Percentiles rank a stretch among this genome's conserved stretches.
These are phyloP conservation scores for Rhodomyrtus tomentosa DNA, from an alignment of 345 rosid species.

Conservation along the genomic window DNA sequence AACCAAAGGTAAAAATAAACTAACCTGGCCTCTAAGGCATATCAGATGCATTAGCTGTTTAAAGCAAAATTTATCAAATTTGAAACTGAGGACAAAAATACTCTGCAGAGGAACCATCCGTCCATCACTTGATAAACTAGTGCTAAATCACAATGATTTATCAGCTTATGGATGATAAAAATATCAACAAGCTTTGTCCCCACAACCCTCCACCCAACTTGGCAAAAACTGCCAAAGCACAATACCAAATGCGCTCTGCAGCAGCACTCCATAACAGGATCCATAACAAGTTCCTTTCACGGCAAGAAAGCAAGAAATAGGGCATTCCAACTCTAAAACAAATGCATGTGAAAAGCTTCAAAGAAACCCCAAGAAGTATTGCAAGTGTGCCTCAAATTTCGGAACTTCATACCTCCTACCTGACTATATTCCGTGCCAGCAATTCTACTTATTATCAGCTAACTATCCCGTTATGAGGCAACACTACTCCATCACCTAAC, in stretches of 20 bases:
- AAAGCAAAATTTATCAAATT: neutral
- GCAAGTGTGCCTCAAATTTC: neutral
- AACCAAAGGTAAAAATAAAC: neutral
- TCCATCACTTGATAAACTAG: neutral
- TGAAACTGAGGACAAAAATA: neutral
- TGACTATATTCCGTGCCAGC: neutral
- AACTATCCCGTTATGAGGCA: neutral
- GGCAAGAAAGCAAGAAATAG: neutral
- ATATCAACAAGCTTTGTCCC: neutral
- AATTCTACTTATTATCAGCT: neutral
- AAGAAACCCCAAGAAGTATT: neutral
- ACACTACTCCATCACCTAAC: neutral
- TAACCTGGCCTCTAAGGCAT: too few species aligned
- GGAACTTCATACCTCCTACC: neutral
- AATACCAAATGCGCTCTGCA: neutral
- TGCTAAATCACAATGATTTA: neutral
- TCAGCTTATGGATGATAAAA: neutral
- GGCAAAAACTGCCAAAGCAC: neutral
- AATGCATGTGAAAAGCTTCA: neutral
- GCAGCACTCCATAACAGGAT: neutral
- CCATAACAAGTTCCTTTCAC: neutral
- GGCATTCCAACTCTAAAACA: neutral
- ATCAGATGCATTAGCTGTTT: neutral
- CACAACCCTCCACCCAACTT: neutral
- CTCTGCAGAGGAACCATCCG: neutral